These are phyloP conservation scores for Ustilago bromivora DNA, from an alignment of 1,284 basidiomycete species.

Conservation along the genomic window DNA sequence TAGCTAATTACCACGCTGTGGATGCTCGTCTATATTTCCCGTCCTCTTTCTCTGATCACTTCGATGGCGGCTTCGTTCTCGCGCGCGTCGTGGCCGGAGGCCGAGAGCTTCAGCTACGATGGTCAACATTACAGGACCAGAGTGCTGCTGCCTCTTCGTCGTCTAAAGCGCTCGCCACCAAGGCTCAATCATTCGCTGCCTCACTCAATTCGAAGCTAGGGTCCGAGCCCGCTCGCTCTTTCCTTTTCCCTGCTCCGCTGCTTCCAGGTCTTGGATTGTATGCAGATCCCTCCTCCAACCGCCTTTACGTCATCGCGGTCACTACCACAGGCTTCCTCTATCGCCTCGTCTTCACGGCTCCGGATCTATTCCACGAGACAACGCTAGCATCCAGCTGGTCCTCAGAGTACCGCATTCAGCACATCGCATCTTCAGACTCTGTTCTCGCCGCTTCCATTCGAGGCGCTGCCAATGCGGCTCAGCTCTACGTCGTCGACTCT, in stretches of 20 bases:
- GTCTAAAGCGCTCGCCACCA: conserved; percentile 20
- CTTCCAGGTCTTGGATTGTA: conserved; percentile 51
- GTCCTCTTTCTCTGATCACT: conserved; percentile 8
- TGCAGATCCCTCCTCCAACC: conserved; percentile 38
- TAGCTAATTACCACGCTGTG: conserved; percentile 40
- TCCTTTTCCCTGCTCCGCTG: conserved; percentile 59
- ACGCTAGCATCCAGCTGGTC: conserved; percentile 46
- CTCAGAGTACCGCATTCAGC: conserved; percentile 48
- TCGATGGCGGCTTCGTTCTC: conserved; percentile 44
- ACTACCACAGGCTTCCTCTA: conserved; percentile 56
- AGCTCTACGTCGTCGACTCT: conserved; percentile 52
- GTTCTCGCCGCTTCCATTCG: conserved; percentile 23
- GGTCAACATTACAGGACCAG: conserved; percentile 27
- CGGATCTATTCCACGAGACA: conserved; percentile 44
- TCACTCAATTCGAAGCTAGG: conserved; percentile 29
- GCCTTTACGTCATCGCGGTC: conserved; percentile 53
- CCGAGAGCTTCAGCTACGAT: conserved; percentile 54
- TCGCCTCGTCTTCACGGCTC: conserved; percentile 49
- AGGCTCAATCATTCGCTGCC: conserved; percentile 24
- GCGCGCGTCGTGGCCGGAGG: conserved; percentile 52
- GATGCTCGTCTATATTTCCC: conserved; percentile 50
- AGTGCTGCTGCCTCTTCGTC: conserved; percentile 19
- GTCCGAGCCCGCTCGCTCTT: conserved; percentile 34
- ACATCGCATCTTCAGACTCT: conserved; percentile 43
- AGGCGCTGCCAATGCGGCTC: conserved; percentile 40